Evolutionary conservation across 768 basidiomycete species (phyloP).

Genomic region (Lactifluus subvellereus): DNA sequence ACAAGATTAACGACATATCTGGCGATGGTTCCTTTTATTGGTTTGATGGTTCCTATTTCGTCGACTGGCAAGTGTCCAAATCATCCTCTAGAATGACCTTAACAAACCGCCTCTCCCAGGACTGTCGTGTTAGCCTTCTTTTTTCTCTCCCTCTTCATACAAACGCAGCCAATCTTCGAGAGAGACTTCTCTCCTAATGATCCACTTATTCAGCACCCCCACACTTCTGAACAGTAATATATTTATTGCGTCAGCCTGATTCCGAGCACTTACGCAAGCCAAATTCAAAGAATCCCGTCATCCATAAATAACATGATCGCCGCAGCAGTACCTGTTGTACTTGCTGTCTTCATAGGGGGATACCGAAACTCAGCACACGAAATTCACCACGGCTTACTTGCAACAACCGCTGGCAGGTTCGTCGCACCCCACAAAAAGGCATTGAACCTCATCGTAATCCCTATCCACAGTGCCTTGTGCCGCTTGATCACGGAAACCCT

Average conservation of each 20-base stretch:
- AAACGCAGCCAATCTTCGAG: conserved; percentile 29
- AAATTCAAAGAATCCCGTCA: conserved; percentile 42
- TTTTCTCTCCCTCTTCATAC: conserved; percentile 38
- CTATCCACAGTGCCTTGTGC: conserved; percentile 38
- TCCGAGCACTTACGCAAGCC: conserved; percentile 3
- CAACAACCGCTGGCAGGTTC: conserved; percentile 39
- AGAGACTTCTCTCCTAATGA: conserved; percentile 37
- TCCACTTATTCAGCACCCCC: conserved; percentile 40
- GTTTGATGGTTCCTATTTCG: conserved; percentile 38
- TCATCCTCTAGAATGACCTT: neutral
- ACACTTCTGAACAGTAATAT: conserved; percentile 18
- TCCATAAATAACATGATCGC: conserved; percentile 43
- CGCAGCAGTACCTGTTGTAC: conserved; percentile 40
- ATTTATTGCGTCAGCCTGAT: neutral
- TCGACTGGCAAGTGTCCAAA: conserved; percentile 45
- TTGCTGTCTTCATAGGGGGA: conserved; percentile 36
- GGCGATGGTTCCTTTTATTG: conserved; percentile 28
- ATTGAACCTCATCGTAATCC: conserved; percentile 3
- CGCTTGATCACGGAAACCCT: conserved; percentile 44
- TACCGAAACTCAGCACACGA: conserved; percentile 43
- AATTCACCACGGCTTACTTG: conserved; percentile 54
- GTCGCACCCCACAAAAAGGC: conserved; percentile 11
- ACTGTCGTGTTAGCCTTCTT: conserved; percentile 35
- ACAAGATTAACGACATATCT: conserved; percentile 21
- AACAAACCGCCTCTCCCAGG: conserved; percentile 26